Evolutionary conservation across 2,329 filamentous ascomycete genomes (phyloP).

Genomic region (Penicillium freii): DNA sequence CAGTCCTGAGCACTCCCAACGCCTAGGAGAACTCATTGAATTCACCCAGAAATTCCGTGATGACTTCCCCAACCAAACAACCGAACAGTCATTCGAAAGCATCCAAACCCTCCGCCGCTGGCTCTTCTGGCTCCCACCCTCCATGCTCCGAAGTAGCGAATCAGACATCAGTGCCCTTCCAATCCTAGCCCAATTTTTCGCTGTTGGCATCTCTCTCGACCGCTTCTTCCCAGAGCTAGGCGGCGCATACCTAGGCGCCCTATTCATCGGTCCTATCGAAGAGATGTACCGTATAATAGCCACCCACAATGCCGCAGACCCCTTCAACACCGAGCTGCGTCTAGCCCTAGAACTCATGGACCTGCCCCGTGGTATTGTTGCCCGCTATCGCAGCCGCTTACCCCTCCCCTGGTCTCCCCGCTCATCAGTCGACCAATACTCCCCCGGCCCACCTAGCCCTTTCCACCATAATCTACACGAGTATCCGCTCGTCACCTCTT

Average conservation of each 20-base stretch:
- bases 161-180: constrained; percentile 75
- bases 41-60: constrained; percentile 72
- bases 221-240: constrained; percentile 89
- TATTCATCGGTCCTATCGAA: constrained; percentile 78
- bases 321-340: constrained; percentile 57
- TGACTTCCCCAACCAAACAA: constrained; percentile 66
- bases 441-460: constrained; percentile 37
- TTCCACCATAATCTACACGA: constrained; percentile 35
- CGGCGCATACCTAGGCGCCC: constrained; percentile 78
- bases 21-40: constrained; percentile 66
- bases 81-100: constrained; percentile 84
- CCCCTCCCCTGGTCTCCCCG: constrained; percentile 63
- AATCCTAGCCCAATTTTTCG: constrained; percentile 88
- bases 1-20: constrained; percentile 66
- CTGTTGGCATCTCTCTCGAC: constrained; percentile 80
- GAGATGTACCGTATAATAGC: constrained; percentile 77
- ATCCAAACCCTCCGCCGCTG: constrained; percentile 84
- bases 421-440: constrained; percentile 39
- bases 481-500: constrained; percentile 34
- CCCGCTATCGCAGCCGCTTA: constrained; percentile 67
- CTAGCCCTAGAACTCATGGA: constrained; percentile 68
- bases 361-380: constrained; percentile 67
- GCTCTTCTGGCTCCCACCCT: constrained; percentile 93
- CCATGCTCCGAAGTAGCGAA: constrained; percentile 73
- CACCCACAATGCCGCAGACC: constrained; percentile 62